These are phyloP conservation scores for Apiotrichum siamense DNA, from an alignment of 1,284 basidiomycete genomes.

Conservation along the genomic window DNA sequence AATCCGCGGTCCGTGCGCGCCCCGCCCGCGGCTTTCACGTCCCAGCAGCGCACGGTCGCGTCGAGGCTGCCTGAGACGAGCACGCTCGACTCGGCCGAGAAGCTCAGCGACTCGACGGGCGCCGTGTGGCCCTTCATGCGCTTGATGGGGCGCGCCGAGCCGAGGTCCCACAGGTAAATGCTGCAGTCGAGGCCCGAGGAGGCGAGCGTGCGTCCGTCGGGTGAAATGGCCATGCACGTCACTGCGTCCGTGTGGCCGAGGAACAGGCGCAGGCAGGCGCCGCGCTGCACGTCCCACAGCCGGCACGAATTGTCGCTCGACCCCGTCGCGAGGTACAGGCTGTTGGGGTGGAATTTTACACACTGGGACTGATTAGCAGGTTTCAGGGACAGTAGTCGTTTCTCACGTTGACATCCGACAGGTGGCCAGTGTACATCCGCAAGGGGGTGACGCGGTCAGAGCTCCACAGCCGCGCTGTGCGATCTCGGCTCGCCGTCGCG, in stretches of 20 bases:
- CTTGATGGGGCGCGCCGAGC: constrained; percentile 86
- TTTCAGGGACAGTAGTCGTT: not conserved
- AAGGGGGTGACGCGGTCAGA: constrained; percentile 84
- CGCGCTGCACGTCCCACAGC: constrained; percentile 97
- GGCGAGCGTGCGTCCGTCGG: constrained; percentile 89
- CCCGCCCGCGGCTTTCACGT: constrained; percentile 77
- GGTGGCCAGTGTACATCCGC: constrained; percentile 89
- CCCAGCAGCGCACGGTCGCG: constrained; percentile 95
- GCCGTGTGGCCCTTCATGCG: constrained; percentile 93
- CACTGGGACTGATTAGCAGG: constrained; percentile 56
- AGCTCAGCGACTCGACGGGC: constrained; percentile 82
- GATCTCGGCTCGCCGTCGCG: constrained; percentile 86
- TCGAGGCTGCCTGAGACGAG: constrained; percentile 86
- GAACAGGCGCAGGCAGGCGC: constrained; percentile 88
- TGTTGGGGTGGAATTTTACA: constrained; percentile 94
- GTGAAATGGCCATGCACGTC: constrained; percentile 81
- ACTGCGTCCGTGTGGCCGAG: constrained; percentile 89
- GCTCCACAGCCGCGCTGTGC: constrained; percentile 93
- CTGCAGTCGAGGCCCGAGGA: constrained; percentile 82
- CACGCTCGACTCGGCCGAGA: constrained; percentile 83
- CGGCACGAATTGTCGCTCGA: constrained; percentile 93
- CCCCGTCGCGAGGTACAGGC: constrained; percentile 92
- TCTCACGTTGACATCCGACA: constrained; percentile 94
- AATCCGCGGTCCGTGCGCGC: constrained; percentile 25
- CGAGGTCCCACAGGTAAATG: constrained; percentile 95